Base-by-base conservation (phyloP, 1,284 basidiomycete species). In the Chalciporus sp. region DNA sequence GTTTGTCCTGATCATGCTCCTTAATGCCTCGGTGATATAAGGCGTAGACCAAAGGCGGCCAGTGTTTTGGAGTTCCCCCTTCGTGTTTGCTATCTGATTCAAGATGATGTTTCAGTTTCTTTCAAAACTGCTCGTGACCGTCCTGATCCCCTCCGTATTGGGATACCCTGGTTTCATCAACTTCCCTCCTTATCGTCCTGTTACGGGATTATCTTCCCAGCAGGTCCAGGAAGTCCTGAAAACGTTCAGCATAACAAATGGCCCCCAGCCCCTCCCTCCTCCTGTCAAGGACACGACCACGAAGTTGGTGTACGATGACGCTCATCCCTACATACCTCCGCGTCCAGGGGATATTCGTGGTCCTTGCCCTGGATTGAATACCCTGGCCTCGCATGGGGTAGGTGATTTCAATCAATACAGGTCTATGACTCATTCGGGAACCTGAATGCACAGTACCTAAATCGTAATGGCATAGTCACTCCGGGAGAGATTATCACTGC, bases 321-420 rank as follows among this genome's bases (percentile, higher is more conserved):
- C 35, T 1, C 67, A 66, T 35, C 65, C 63, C 20, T 69, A 31
- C 40, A 2, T 26, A 1, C 53, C 53, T 3, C 51, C 56, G 20
- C 47, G 9, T 10, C 58, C 64, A 23, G 59, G 67, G 17, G 68
- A 72, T n/a, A 58, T 70, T 17, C 65, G 85, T 19, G 71, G 74
- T 14, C 77, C 78, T 1, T 79, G 78, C 50, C 78, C 82, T 5
- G 83, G 73, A 16, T 64, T 79, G 31, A 80, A 80, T 52, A 64
- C 76, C 1, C 63, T 78, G n/a, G 77, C 75, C n/a, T 78, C 77
- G 61, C 74, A 76, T 37, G 74, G 75, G 20, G 64, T 69, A 19
- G 23, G 23, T 23, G 3, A 23, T 23, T 6, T 23, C 23, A 6
- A 12, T n/a, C 14, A 16, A 42, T 6, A 33, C 6, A 14, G 31